Conservation (phyloP, 2,329 filamentous ascomycete species). For the Pyricularia sp. region DNA sequence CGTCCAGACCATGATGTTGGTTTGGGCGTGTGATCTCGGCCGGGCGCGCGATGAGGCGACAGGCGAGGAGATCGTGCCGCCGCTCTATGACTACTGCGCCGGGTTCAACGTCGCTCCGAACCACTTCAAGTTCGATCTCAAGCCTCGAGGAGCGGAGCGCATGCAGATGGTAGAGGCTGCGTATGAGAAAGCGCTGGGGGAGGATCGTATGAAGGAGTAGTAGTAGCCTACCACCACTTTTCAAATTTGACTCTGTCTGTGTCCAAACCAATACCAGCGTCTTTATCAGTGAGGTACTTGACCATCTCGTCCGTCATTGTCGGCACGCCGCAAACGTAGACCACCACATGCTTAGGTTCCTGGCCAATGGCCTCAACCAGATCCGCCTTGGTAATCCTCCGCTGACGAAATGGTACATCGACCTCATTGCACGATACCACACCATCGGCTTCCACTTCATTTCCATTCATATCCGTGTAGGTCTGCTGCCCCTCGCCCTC, state of each 20-base stretch:
- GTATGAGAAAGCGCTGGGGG: neutral
- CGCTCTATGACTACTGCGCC: neutral
- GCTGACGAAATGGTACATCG: constrained; percentile 20
- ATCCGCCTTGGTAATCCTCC: constrained; percentile 34
- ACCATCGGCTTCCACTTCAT: constrained; percentile 8
- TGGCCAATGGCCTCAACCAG: constrained; percentile 28
- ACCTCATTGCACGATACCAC: constrained; percentile 12
- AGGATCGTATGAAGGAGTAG: neutral
- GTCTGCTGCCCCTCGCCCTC: neutral
- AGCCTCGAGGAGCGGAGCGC: neutral
- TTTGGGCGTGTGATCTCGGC: neutral
- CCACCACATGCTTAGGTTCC: constrained; percentile 33
- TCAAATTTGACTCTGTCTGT: constrained; percentile 22
- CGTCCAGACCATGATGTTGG: neutral
- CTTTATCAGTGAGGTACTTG: constrained; percentile 26
- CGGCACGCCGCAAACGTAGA: constrained; percentile 61
- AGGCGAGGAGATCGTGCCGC: neutral
- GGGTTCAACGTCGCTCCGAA: neutral
- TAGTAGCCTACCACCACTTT: constrained; percentile 26
- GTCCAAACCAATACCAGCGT: constrained; percentile 15
- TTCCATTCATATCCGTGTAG: constrained; percentile 7
- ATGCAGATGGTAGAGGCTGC: neutral
- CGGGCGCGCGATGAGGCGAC: neutral
- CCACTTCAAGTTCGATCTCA: neutral
- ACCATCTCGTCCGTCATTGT: constrained; percentile 61